A percentile compares a stretch with the other conserved stretches of the same genome.
Evolutionary conservation across 148 eudicot genomes (phyloP).

Genomic region (Camellia granthamiana): DNA sequence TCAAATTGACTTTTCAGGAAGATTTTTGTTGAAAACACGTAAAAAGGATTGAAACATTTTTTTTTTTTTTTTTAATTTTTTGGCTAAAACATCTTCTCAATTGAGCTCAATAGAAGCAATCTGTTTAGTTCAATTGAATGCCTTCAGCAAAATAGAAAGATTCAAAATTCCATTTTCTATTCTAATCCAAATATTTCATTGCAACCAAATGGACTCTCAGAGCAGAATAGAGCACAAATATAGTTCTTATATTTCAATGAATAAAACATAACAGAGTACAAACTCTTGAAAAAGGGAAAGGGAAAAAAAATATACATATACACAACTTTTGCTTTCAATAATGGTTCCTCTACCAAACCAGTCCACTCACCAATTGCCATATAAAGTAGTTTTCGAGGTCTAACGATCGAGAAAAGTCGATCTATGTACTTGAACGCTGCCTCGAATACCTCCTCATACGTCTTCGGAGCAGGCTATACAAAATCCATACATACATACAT

Average conservation of each 20-base stretch:
- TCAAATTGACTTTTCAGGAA: background rate
- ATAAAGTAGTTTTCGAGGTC: conserved; percentile 40
- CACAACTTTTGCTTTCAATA: background rate
- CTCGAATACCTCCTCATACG: conserved; percentile 32
- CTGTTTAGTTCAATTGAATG: background rate
- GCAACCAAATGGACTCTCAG: background rate
- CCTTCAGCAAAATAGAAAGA: background rate
- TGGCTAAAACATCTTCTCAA: background rate
- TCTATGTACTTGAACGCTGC: conserved; percentile 33
- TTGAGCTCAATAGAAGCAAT: background rate
- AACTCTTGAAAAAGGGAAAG: background rate
- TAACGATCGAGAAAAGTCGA: conserved; percentile 24
- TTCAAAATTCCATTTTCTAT: background rate
- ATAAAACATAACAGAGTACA: background rate
- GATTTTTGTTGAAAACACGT: background rate
- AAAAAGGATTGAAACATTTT: background rate
- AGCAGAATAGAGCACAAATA: background rate
- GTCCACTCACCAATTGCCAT: conserved; percentile 35
- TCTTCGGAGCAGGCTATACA: conserved; percentile 26
- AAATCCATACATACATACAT: background rate
- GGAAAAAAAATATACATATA: too few species aligned
- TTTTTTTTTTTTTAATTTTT: too few species aligned
- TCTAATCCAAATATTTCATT: background rate
- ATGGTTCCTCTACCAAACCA: background rate
- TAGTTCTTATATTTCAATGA: background rate